Evolutionary conservation across 306 rosid species (phyloP).

Genomic region (Inga laurina): DNA sequence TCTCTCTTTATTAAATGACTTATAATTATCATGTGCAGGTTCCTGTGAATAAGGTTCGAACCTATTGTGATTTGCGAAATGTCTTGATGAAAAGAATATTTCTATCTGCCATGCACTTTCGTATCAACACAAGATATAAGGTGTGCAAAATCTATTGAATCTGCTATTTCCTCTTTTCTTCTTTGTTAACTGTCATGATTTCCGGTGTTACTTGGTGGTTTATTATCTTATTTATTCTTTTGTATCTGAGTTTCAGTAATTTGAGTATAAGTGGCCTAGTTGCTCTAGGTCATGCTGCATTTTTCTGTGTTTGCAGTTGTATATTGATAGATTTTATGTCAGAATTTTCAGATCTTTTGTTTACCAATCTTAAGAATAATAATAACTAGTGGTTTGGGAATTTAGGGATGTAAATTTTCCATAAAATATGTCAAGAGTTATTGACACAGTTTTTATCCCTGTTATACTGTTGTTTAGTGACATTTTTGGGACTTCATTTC

Average conservation of each 20-base stretch:
- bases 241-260: background rate
- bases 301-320: constrained; percentile 7
- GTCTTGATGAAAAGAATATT: constrained; percentile 99
- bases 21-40: constrained; percentile 60
- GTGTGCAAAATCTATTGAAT: constrained; percentile 43
- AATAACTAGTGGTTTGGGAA: background rate
- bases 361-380: constrained; percentile 1
- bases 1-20: background rate
- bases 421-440: constrained; percentile 15
- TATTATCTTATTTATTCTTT: constrained; percentile 7
- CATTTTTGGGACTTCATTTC: constrained; percentile 2
- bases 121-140: constrained; percentile 97
- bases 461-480: background rate
- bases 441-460: constrained; percentile 13
- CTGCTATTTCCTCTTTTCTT: constrained; percentile 15
- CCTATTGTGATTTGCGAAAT: constrained; percentile 84
- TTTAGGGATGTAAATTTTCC: constrained; percentile 12
- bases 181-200: background rate
- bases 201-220: constrained; percentile 17
- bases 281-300: background rate
- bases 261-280: background rate
- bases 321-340: background rate
- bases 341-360: background rate
- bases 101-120: constrained; percentile 95
- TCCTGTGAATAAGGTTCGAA: constrained; percentile 86